These are phyloP conservation scores for Cutaneotrichosporon arboriforme DNA, from an alignment of 1,284 basidiomycete genomes.

Conservation along the genomic window DNA sequence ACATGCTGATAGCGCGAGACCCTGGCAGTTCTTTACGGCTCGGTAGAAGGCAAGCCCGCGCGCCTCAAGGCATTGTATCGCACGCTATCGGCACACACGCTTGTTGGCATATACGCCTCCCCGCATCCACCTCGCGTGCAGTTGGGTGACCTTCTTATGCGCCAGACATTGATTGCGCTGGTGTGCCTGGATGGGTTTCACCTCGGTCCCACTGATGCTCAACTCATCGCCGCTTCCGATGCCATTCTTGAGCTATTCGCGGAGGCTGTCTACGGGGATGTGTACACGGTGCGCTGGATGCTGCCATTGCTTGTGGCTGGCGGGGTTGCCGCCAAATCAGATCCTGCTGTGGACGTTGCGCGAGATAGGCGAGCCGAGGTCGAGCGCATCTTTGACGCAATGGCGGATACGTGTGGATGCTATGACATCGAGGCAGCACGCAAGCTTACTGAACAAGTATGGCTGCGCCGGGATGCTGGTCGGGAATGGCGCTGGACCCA, in stretches of 20 bases:
- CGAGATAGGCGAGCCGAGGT: constrained; percentile 1
- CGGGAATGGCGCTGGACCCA: neutral
- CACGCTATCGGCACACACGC: constrained; percentile 1
- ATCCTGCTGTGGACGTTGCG: neutral
- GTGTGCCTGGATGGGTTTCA: constrained; percentile 9
- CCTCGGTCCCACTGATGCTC: neutral
- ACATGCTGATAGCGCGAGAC: neutral
- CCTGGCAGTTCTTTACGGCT: constrained; percentile 2
- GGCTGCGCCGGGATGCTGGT: constrained; percentile 1
- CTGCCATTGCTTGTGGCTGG: constrained; percentile 10
- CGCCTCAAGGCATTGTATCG: constrained; percentile 5
- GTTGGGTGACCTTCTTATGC: constrained; percentile 9
- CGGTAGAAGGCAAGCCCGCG: neutral
- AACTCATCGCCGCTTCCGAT: constrained; percentile 3
- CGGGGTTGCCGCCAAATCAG: neutral
- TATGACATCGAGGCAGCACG: constrained; percentile 10
- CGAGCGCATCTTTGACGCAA: constrained; percentile 9
- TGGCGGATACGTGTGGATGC: constrained; percentile 12
- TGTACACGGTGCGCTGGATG: constrained; percentile 15
- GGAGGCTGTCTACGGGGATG: constrained; percentile 10
- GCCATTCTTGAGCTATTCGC: constrained; percentile 14
- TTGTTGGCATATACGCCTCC: constrained; percentile 11
- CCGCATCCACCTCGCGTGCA: constrained; percentile 12
- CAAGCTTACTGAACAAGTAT: constrained; percentile 5
- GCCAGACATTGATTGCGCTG: constrained; percentile 8